These are phyloP conservation scores for Komagataella kurtzmanii DNA, from an alignment of 805 yeast genomes.

Conservation along the genomic window DNA sequence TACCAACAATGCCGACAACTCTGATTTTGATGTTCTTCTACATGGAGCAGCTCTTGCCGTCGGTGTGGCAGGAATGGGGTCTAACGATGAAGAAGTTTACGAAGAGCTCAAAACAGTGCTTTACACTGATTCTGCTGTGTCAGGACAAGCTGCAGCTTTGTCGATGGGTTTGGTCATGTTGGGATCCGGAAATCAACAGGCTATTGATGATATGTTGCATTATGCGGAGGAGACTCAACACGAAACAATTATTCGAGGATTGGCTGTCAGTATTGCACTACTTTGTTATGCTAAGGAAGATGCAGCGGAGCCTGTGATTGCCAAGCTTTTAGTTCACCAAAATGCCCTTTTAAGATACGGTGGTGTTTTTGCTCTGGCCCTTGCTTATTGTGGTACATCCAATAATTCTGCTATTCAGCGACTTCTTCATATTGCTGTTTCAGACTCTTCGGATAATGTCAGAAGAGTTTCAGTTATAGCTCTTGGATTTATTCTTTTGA, in stretches of 20 bases:
- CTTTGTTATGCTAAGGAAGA: constrained; percentile 80
- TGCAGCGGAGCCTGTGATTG: constrained; percentile 58
- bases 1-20: constrained; percentile 23
- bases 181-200: constrained; percentile 69
- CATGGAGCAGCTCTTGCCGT: constrained; percentile 95
- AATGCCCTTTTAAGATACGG: constrained; percentile 86
- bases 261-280: constrained; percentile 80
- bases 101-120: constrained; percentile 75
- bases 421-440: constrained; percentile 84
- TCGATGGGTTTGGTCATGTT: constrained; percentile 94
- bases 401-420: constrained; percentile 77
- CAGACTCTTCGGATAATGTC: constrained; percentile 92
- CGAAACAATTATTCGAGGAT: constrained; percentile 88
- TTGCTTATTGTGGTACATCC: constrained; percentile 96
- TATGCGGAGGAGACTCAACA: constrained; percentile 95
- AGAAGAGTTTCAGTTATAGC: constrained; percentile 92
- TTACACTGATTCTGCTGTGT: constrained; percentile 81
- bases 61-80: constrained; percentile 96
- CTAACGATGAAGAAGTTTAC: constrained; percentile 58
- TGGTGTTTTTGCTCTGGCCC: constrained; percentile 86
- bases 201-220: constrained; percentile 66
- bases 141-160: constrained; percentile 94
- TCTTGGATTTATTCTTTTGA: constrained; percentile 79
- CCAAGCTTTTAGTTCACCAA: constrained; percentile 55
- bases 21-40: constrained; percentile 67